Conservation (phyloP, 1,139 yeast species). For the Geotrichum aggregatum region DNA sequence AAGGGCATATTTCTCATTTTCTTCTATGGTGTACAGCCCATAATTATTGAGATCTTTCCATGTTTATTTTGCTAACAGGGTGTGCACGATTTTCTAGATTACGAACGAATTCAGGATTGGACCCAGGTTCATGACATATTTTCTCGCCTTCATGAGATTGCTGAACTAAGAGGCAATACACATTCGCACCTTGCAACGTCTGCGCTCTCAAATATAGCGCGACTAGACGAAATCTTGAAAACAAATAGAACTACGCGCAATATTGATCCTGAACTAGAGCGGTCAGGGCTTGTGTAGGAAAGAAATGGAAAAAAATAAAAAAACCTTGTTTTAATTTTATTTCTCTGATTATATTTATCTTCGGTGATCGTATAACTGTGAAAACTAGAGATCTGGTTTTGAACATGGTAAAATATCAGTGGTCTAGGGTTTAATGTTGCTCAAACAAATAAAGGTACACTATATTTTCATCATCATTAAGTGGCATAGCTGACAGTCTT, state of each 20-base stretch:
- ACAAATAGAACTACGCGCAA: neutral
- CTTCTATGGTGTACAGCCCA: too few relatives aligned
- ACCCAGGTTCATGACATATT: neutral
- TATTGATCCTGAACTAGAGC: constrained; percentile 12
- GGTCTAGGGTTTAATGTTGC: too few relatives aligned
- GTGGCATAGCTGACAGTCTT: too few relatives aligned
- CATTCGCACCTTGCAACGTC: neutral
- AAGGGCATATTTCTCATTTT: neutral
- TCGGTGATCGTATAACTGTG: too few relatives aligned
- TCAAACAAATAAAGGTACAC: too few relatives aligned
- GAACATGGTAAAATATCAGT: too few relatives aligned
- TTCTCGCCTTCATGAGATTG: neutral
- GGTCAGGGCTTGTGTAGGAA: constrained; percentile 1
- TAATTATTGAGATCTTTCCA: too few relatives aligned
- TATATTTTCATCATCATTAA: too few relatives aligned
- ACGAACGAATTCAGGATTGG: constrained; percentile 15
- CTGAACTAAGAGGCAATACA: neutral
- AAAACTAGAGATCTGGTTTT: too few relatives aligned
- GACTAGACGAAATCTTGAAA: neutral
- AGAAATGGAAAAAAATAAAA: too few relatives aligned
- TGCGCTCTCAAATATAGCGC: neutral
- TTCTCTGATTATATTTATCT: too few relatives aligned
- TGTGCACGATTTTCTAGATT: constrained; percentile 2
- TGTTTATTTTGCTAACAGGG: neutral
- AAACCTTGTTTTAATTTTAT: too few relatives aligned